Percentiles rank a stretch among this genome's conserved stretches.
Conservation (phyloP, 2,329 filamentous ascomycete species). For the Fusarium sp. region DNA sequence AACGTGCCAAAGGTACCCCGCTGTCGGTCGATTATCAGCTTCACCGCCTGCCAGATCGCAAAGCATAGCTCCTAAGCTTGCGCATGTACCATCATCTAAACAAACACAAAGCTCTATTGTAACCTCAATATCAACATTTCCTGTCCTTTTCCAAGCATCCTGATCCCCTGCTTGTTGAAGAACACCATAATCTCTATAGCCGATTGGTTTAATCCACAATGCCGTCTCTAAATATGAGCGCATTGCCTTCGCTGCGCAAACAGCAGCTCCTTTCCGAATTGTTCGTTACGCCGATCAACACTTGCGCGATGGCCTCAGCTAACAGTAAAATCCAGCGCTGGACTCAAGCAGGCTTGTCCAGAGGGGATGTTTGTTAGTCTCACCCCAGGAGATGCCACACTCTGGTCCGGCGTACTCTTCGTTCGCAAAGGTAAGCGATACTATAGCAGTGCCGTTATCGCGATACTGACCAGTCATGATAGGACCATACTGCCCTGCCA, state of each 20-base stretch:
- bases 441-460: background rate
- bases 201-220: slow-evolving; percentile 48
- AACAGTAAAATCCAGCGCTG: slow-evolving; percentile 66
- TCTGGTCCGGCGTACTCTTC: slow-evolving; percentile 94
- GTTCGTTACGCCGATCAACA: slow-evolving; percentile 60
- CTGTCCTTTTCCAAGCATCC: background rate
- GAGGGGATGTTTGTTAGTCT: slow-evolving; percentile 89
- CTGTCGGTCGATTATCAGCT: background rate
- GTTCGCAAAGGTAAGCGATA: slow-evolving; percentile 79
- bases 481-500: slow-evolving; percentile 90
- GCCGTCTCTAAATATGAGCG: slow-evolving; percentile 57
- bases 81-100: background rate
- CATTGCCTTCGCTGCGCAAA: slow-evolving; percentile 69
- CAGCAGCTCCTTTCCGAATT: slow-evolving; percentile 86
- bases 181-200: background rate
- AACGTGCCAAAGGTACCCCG: background rate
- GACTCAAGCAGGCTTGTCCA: slow-evolving; percentile 83
- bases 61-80: background rate
- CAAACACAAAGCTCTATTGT: background rate
- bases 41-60: slow-evolving; percentile 22
- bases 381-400: slow-evolving; percentile 79
- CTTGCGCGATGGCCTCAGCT: slow-evolving; percentile 29
- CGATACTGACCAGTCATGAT: background rate
- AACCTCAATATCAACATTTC: background rate
- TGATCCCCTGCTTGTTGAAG: background rate